Base-by-base conservation (phyloP, 352 stramenopile genomes). In the Globisporangium rhizosaccharum region DNA sequence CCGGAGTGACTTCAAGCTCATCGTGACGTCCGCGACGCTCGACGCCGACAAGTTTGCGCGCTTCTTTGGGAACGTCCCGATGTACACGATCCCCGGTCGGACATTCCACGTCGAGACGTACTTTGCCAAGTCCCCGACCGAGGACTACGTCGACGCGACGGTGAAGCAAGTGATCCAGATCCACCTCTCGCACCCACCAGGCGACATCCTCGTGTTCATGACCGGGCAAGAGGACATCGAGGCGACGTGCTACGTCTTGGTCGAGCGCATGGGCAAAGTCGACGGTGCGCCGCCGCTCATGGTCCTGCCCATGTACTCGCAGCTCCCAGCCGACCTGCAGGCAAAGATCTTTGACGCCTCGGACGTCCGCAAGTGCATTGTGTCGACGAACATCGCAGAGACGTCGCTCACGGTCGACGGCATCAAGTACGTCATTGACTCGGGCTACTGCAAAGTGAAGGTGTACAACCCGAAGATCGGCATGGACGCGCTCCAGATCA, bases 161-260 rank as follows among this genome's bases (percentile, higher is more conserved):
- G 96, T 99, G 28, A 99, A 99, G 63, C 94, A 99, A 77, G 92
- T 97, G 17, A 88, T 99, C 51, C 93, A 98, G 63, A 99, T 99
- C 66, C 97, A 99, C 73, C 85, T 99, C 51, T 98, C 95, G 42
- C 91, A 96, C 52, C 94, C 94, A 17, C 90, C 94, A 12, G 97
- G 97, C 45, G 97, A 99, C 73, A 96, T 99, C 61, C 67, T 99
- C 7, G 96, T 99, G 44, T 99, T 99, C 68, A 99, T 99, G 96
- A 99, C 97, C 1, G 97, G 97, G 8, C 97, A 99, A 75, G 96
- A 99, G 74, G 97, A 99, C 66, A 99, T 99, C 68, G 97, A 99
- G 57, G 87, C 92, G 10, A 97, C 90, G 14, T 98, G 93, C 63
- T 96, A 86, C 58, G 85, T 99, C 26, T 59, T 99, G 3, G 92